phyloP scores from a whole-genome alignment of 2,329 filamentous ascomycete species.

The Diaporthe aspalathi region DNA sequence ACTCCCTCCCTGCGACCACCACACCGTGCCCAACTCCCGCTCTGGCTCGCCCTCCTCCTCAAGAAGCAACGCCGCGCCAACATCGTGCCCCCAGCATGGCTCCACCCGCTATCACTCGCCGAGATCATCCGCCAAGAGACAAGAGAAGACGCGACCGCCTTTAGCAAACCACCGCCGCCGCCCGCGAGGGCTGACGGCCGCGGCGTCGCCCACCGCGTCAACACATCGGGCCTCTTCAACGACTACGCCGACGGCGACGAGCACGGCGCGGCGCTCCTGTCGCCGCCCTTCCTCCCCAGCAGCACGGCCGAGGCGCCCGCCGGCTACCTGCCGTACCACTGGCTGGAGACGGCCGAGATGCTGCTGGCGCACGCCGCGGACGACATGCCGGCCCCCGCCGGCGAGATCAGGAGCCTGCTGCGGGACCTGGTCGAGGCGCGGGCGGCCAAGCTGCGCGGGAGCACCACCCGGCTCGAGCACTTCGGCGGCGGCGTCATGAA shows the following conservation, averaged over 20 bases:
- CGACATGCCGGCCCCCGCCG: constrained; percentile 76
- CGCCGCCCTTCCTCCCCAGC: constrained; percentile 82
- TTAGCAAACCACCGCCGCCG: constrained; percentile 80
- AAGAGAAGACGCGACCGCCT: constrained; percentile 74
- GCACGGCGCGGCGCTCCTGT: constrained; percentile 52
- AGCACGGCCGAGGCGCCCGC: constrained; percentile 77
- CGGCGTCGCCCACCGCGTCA: constrained; percentile 54
- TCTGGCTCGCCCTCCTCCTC: constrained; percentile 95
- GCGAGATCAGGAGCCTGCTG: constrained; percentile 79
- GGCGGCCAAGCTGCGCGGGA: constrained; percentile 86
- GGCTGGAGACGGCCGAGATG: constrained; percentile 91
- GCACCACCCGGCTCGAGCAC: constrained; percentile 77
- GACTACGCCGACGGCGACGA: constrained; percentile 47
- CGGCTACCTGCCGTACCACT: constrained; percentile 88
- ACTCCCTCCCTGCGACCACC: constrained; percentile 84
- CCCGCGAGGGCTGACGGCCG: constrained; percentile 63
- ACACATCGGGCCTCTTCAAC: constrained; percentile 40
- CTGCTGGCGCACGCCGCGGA: constrained; percentile 87
- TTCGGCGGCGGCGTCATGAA: constrained; percentile 78
- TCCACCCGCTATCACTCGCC: constrained; percentile 79
- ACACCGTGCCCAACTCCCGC: constrained; percentile 80
- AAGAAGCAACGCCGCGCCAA: constrained; percentile 95
- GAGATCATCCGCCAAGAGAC: constrained; percentile 86
- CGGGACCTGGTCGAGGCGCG: constrained; percentile 88
- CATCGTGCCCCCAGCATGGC: constrained; percentile 91